Conservation (phyloP, 441 rosid species). For the Bruguiera hainesii region DNA sequence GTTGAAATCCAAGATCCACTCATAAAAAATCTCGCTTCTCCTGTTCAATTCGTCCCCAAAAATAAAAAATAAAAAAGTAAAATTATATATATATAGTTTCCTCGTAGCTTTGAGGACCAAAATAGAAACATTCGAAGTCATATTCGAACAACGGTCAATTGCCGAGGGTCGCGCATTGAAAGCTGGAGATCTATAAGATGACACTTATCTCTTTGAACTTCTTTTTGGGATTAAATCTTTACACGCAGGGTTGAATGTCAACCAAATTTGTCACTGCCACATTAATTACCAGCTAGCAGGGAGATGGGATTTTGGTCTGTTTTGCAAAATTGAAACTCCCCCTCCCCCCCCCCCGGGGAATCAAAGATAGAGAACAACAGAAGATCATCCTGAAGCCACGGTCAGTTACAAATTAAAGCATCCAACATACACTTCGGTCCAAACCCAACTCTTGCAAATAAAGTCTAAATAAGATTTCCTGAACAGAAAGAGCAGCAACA, state of each 20-base stretch:
- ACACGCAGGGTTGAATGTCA: background rate
- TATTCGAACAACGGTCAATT: background rate
- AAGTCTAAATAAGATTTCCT: no score
- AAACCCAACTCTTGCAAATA: no score
- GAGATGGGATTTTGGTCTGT: background rate
- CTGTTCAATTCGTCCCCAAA: no score
- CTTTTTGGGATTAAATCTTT: background rate
- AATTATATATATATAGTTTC: no score
- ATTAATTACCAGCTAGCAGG: background rate
- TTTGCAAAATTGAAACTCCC: background rate
- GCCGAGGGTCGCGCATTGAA: background rate
- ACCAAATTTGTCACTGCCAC: background rate
- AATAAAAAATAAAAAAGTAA: no score
- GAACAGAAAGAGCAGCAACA: no score
- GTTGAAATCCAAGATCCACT: no score
- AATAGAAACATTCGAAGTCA: background rate
- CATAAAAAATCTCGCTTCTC: no score
- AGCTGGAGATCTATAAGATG: background rate
- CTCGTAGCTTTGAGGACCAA: background rate
- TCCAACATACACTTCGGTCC: no score
- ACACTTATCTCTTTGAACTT: background rate
- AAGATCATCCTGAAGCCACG: no score
- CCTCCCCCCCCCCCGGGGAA: no score
- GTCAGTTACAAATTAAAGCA: no score
- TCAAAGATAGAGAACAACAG: background rate